Conservation (phyloP, 1,284 basidiomycete species). For the Lentinula novae-zelandiae region DNA sequence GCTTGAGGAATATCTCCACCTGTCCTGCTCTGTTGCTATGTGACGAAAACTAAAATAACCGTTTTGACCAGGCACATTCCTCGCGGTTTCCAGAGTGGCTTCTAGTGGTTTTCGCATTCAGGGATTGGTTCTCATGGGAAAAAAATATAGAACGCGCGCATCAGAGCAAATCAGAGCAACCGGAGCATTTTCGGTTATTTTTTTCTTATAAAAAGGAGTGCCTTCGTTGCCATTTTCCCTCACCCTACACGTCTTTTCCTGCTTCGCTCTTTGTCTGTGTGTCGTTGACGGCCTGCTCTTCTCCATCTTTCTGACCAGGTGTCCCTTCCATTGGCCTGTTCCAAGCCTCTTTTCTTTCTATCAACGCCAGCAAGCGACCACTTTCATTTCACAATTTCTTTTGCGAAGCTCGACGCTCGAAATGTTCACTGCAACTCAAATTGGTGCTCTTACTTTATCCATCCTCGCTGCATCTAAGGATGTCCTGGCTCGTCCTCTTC, state of each 20-base stretch:
- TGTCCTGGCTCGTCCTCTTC: conserved; percentile 26
- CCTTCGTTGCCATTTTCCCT: conserved; percentile 16
- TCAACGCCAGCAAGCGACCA: conserved; percentile 21
- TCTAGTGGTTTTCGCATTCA: not conserved
- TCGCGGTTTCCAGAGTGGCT: not conserved
- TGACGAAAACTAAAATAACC: too few relatives aligned
- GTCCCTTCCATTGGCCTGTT: conserved; percentile 23
- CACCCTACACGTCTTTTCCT: conserved; percentile 24
- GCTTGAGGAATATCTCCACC: too few relatives aligned
- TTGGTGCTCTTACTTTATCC: conserved; percentile 33
- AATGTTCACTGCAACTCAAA: conserved; percentile 44
- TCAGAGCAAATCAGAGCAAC: conserved; percentile 5
- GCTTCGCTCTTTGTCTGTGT: conserved; percentile 26
- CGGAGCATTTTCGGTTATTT: conserved; percentile 2
- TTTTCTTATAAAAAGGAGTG: conserved; percentile 7
- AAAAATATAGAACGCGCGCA: too few relatives aligned
- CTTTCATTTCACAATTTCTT: conserved; percentile 20
- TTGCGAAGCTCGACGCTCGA: conserved; percentile 22
- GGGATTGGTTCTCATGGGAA: not conserved
- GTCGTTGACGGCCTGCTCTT: conserved; percentile 47
- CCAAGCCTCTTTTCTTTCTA: conserved; percentile 13
- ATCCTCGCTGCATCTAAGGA: conserved; percentile 37
- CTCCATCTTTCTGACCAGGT: conserved; percentile 25
- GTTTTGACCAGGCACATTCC: not conserved
- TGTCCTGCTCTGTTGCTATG: too few relatives aligned